Percentiles rank a stretch among this genome's conserved stretches.
phyloP scores from a whole-genome alignment of 345 rosid genomes.

The Euphorbia lathyris region DNA sequence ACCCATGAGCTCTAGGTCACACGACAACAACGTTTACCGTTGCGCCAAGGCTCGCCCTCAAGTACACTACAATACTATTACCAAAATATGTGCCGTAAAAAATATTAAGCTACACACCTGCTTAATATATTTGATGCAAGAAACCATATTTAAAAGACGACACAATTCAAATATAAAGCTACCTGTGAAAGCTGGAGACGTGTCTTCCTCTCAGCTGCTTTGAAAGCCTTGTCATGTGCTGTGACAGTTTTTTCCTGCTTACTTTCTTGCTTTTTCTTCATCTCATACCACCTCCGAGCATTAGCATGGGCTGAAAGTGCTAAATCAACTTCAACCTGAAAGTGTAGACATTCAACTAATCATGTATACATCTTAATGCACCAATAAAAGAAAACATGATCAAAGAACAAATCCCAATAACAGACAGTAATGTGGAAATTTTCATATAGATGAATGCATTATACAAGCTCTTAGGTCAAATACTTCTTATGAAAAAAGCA shows the following conservation, averaged over 20 bases:
- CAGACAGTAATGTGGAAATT: not conserved
- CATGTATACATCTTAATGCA: not conserved
- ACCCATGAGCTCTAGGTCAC: no score
- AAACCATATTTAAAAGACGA: conserved; percentile 5
- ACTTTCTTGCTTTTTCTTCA: conserved; percentile 91
- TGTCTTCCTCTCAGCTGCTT: conserved; percentile 94
- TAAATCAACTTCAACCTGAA: conserved; percentile 92
- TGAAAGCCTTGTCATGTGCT: conserved; percentile 95
- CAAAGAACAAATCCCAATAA: not conserved
- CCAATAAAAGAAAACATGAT: not conserved
- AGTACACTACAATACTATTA: not conserved
- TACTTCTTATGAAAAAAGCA: not conserved
- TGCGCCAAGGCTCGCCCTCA: no score
- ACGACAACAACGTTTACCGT: no score
- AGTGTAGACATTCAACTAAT: not conserved
- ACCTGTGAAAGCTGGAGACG: conserved; percentile 93
- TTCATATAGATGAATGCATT: not conserved
- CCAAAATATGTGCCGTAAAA: not conserved
- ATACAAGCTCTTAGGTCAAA: not conserved
- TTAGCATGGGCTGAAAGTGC: conserved; percentile 95
- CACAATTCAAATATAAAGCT: conserved; percentile 14
- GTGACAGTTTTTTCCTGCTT: conserved; percentile 92
- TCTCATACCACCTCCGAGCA: conserved; percentile 90
- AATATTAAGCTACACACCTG: not conserved
- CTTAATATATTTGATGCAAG: not conserved